These are phyloP conservation scores for Urtica urens DNA, from an alignment of 306 rosid genomes.

Conservation along the genomic window DNA sequence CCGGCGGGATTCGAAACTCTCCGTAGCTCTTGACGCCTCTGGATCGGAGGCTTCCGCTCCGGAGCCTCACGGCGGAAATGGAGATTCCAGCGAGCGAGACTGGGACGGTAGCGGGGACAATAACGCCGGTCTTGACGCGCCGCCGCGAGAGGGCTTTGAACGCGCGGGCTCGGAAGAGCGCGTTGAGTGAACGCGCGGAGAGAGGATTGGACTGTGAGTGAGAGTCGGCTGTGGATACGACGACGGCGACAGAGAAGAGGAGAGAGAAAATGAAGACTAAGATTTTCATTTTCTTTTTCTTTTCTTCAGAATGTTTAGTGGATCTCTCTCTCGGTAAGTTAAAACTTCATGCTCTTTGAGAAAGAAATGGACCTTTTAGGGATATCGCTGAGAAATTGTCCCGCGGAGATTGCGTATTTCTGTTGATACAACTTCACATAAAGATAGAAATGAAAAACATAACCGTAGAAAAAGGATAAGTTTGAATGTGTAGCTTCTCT, in stretches of 20 bases:
- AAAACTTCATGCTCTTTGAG: too few relatives aligned
- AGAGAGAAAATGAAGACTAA: conserved; percentile 10
- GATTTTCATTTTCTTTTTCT: neutral
- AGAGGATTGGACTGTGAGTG: conserved; percentile 12
- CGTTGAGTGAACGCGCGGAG: conserved; percentile 29
- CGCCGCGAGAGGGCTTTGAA: conserved; percentile 18
- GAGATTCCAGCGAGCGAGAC: conserved; percentile 27
- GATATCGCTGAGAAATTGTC: too few relatives aligned
- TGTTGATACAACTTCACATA: too few relatives aligned
- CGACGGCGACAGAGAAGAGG: conserved; percentile 2
- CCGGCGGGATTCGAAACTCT: conserved; percentile 46
- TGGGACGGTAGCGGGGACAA: conserved; percentile 25
- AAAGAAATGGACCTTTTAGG: neutral
- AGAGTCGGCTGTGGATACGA: conserved; percentile 11
- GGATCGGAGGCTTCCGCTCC: conserved; percentile 29
- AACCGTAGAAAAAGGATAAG: too few relatives aligned
- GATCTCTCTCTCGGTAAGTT: too few relatives aligned
- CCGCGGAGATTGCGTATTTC: too few relatives aligned
- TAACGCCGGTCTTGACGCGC: conserved; percentile 24
- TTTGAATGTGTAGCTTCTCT: too few relatives aligned
- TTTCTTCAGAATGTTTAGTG: neutral
- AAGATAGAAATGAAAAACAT: too few relatives aligned
- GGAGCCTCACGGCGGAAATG: conserved; percentile 33
- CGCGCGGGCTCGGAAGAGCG: conserved; percentile 34
- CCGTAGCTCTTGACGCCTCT: conserved; percentile 29